These are phyloP conservation scores for Plasmodium fragile DNA, from an alignment of 169 alveolate genomes.

Conservation along the genomic window DNA sequence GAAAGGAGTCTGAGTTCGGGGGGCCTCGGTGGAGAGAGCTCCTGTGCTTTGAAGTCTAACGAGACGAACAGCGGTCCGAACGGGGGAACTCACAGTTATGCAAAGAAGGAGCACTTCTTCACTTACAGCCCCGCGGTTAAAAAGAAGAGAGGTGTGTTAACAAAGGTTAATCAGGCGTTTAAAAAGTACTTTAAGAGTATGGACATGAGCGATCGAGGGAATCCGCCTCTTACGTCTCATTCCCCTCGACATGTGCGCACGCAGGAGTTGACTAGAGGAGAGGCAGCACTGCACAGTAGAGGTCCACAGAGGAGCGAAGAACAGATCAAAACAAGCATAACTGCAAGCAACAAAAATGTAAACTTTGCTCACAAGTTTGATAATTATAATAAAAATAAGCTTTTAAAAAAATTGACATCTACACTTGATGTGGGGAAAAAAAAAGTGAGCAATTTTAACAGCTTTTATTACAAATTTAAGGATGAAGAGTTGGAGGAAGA, in stretches of 20 bases:
- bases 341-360: conserved; percentile 8
- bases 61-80: conserved; percentile 2
- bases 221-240: not conserved
- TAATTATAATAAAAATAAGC: conserved; percentile 43
- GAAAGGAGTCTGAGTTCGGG: not conserved
- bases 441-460: conserved; percentile 26
- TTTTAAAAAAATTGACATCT: conserved; percentile 59
- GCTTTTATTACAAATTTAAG: conserved; percentile 80
- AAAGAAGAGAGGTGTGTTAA: conserved; percentile 25
- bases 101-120: conserved; percentile 24
- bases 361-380: conserved; percentile 60
- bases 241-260: not conserved
- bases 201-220: not conserved
- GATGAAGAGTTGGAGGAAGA: conserved; percentile 91
- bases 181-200: conserved; percentile 24
- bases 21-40: not conserved
- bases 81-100: not conserved
- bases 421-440: conserved; percentile 32
- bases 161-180: conserved; percentile 17
- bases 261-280: not conserved
- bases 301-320: conserved; percentile 3
- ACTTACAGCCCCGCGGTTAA: conserved; percentile 18
- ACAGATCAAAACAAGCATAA: not conserved
- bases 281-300: not conserved
- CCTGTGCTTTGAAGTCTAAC: conserved; percentile 22